Percentiles rank a stretch among this genome's conserved stretches.
phyloP scores from a whole-genome alignment of 1,284 basidiomycete genomes.

The Sutorius eximius region DNA sequence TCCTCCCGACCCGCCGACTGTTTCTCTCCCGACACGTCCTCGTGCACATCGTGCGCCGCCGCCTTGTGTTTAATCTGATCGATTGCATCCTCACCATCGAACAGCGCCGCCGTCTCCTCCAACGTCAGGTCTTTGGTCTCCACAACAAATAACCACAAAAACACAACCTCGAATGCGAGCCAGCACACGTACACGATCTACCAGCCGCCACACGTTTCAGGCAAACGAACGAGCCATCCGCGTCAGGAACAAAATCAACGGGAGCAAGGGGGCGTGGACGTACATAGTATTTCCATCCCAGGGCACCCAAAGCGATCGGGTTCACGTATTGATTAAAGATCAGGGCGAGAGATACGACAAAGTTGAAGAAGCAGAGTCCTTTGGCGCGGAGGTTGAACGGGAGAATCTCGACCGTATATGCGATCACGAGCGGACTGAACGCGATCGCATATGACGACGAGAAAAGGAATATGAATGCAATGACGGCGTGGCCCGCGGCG shows the following conservation, averaged over 20 bases:
- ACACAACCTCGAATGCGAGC: slow-evolving; percentile 63
- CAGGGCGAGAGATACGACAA: slow-evolving; percentile 62
- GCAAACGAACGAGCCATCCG: background rate
- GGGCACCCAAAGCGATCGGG: slow-evolving; percentile 62
- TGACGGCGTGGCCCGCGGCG: slow-evolving; percentile 62
- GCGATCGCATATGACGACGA: slow-evolving; percentile 70
- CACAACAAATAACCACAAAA: slow-evolving; percentile 65
- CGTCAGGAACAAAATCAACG: background rate
- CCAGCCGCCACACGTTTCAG: no score
- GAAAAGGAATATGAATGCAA: slow-evolving; percentile 77
- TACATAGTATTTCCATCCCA: slow-evolving; percentile 69
- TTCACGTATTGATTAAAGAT: slow-evolving; percentile 84
- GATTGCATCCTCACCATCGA: slow-evolving; percentile 61
- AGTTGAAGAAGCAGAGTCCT: slow-evolving; percentile 75
- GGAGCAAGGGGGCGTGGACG: slow-evolving; percentile 12
- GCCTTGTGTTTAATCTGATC: slow-evolving; percentile 41
- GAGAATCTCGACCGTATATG: slow-evolving; percentile 75
- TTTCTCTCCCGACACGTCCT: slow-evolving; percentile 37
- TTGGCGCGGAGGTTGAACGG: slow-evolving; percentile 75
- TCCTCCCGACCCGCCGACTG: slow-evolving; percentile 6
- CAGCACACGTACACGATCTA: slow-evolving; percentile 69
- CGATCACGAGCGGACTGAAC: slow-evolving; percentile 71
- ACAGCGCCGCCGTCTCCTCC: slow-evolving; percentile 73
- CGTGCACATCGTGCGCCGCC: background rate
- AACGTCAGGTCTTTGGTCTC: slow-evolving; percentile 75